Evolutionary conservation across 495 filamentous ascomycete genomes (phyloP).

Genomic region (Penicillium ucsense): DNA sequence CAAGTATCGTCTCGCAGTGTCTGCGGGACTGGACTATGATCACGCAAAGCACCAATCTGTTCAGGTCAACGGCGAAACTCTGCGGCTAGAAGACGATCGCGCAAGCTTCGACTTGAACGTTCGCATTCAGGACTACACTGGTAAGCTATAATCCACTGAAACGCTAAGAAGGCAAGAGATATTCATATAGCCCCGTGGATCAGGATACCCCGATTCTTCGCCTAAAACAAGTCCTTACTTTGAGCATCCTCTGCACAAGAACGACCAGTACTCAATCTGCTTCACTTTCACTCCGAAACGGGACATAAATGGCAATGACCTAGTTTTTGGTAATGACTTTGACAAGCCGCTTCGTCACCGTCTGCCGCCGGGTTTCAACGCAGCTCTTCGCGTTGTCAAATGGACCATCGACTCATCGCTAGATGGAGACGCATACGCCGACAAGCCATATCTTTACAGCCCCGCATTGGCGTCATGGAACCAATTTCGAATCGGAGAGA

Average conservation of each 20-base stretch:
- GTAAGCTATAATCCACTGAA: slow-evolving; percentile 19
- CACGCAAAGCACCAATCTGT: slow-evolving; percentile 53
- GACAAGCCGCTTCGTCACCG: slow-evolving; percentile 75
- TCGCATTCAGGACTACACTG: slow-evolving; percentile 53
- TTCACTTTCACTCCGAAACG: slow-evolving; percentile 64
- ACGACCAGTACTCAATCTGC: slow-evolving; percentile 73
- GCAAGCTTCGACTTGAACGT: slow-evolving; percentile 56
- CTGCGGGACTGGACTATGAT: slow-evolving; percentile 66
- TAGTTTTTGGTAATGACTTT: slow-evolving; percentile 91
- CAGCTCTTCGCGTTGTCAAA: slow-evolving; percentile 71
- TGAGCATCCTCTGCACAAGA: slow-evolving; percentile 50
- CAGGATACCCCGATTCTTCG: slow-evolving; percentile 49
- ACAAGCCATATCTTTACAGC: slow-evolving; percentile 76
- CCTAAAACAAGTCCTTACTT: slow-evolving; percentile 65
- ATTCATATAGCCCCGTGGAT: slow-evolving; percentile 10
- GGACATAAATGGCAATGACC: slow-evolving; percentile 55
- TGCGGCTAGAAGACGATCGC: slow-evolving; percentile 49
- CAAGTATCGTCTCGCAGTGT: slow-evolving; percentile 31
- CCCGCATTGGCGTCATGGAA: slow-evolving; percentile 66
- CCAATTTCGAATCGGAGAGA: slow-evolving; percentile 54
- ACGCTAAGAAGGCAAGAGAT: background rate
- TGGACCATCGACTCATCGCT: slow-evolving; percentile 82
- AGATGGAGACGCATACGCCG: slow-evolving; percentile 79
- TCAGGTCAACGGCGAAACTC: slow-evolving; percentile 56
- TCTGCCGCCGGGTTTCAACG: slow-evolving; percentile 76